Percentiles rank a stretch among this genome's conserved stretches.
Conservation (phyloP, 805 yeast species). For the Cyberlindnera misumaiensis region DNA sequence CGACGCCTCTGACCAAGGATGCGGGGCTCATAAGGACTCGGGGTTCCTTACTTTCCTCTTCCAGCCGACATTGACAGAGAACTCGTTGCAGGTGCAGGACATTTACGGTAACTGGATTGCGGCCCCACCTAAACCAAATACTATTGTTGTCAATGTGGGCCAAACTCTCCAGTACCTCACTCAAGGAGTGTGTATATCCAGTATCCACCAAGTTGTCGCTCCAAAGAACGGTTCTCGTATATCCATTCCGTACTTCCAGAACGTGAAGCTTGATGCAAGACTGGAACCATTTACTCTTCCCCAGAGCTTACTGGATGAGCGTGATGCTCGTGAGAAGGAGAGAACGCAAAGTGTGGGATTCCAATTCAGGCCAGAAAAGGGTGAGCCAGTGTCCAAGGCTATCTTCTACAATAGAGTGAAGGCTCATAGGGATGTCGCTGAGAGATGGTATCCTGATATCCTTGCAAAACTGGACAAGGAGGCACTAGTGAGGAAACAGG, state of each 20-base stretch:
- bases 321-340: conserved; percentile 30
- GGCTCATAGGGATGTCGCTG: conserved; percentile 41
- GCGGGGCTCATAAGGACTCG: conserved; percentile 45
- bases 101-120: conserved; percentile 42
- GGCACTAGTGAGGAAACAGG: conserved; percentile 16
- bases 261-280: conserved; percentile 29
- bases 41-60: neutral
- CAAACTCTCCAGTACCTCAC: conserved; percentile 41
- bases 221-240: conserved; percentile 26
- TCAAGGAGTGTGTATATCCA: conserved; percentile 40
- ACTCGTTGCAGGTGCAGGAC: conserved; percentile 38
- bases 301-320: conserved; percentile 22
- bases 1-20: conserved; percentile 32
- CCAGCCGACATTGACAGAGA: neutral
- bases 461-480: conserved; percentile 37
- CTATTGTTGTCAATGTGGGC: conserved; percentile 41
- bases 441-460: conserved; percentile 37
- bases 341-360: conserved; percentile 22
- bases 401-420: conserved; percentile 39
- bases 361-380: conserved; percentile 12
- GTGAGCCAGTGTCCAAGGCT: conserved; percentile 28
- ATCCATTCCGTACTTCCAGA: conserved; percentile 40
- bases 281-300: conserved; percentile 31
- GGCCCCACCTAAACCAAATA: conserved; percentile 30
- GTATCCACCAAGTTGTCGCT: conserved; percentile 35